Base-by-base conservation (phyloP, 139 green algal genomes). In the Penium margaritaceum region DNA sequence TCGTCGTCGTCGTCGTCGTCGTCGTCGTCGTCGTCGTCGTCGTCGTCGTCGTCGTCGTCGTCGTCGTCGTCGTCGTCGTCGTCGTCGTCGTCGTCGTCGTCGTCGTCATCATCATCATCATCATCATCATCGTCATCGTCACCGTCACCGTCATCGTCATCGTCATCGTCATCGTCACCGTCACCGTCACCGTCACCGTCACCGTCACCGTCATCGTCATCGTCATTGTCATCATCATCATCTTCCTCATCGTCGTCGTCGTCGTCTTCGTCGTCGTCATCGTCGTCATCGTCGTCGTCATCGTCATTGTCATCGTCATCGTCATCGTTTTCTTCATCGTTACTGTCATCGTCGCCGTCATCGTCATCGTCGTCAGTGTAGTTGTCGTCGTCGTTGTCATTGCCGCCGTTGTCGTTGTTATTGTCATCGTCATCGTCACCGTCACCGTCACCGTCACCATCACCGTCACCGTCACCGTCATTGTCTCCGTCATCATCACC, bases 91-190 rank as follows among this genome's bases (percentile, higher is more conserved):
- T 53, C 43, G 14, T 53, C 43, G 14, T 53, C 43, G 14, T 53
- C 43, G 14, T 53, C 43, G 14, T 53, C 43, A 53, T 53, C 43
- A 53, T 53, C 43, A 53, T 53, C 43, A 53, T 53, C 43, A 53
- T 53, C 43, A 53, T 53, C 43, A 53, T 53, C 43, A 53, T 53
- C 43, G 14, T 53, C 43, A 53, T 53, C 43, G 14, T 53, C 43
- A 53, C 15, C 43, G 14, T 53, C 43, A 53, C 15, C 43, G 14
- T 53, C 43, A 53, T 53, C 43, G 14, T 53, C 43, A 53, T 53
- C 43, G 14, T 53, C 43, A 53, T 53, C 43, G 14, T 53, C 43
- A 53, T 53, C 43, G 14, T 53, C 43, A 53, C 15, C 43, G 14
- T 53, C 43, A 53, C 15, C 43, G 14, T 53, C 43, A 53, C 15